Evolutionary conservation across 2,329 filamentous ascomycete species (phyloP), one percentile per base, ranked within the genome.

Genomic region (Alternaria ethzedia): DNA sequence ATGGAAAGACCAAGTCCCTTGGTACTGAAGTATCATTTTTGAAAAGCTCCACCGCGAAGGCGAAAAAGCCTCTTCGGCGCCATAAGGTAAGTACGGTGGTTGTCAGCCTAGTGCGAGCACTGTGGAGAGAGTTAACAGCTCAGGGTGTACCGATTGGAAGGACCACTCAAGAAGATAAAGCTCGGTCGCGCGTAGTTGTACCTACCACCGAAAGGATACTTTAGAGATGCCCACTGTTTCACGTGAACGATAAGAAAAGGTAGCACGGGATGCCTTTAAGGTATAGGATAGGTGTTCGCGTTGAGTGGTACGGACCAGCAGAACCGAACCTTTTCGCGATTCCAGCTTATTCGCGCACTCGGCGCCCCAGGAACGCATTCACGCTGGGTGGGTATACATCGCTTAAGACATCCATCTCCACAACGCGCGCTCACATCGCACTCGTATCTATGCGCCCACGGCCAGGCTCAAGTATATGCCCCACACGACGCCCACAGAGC

Each of bases 391-490:
- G 20, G 20, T 23, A 8, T 52, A 25, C 20, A 30, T 6, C 30
- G 30, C 49, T 36, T 4, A 52, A 41, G 5, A 23, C 11, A 12
- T 25, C 12, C 28, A 3, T 32, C 13, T 21, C 30, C 49, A 41
- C 30, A 52, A 6, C 49, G 49, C 28, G 6, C 3, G 5, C 5
- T 52, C 7, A 3, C 21, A 26, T 23, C n/a, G 36, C 25, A 20
- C 17, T 23, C 43, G 30, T 12, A 52, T 52, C 64, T 63, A 76
- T 43, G 66, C 71, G 26, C 65, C 75, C 21, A 70, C 85, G 67
- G 88, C 79, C 72, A 94, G 80, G 75, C 90, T 93, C 80, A 94
- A 82, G 77, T 92, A 94, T 45, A 94, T 84, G 0, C 90, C 89
- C 92, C 92, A 95, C 13, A 83, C 85, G 23, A 95, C 84, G 6